Conservation (phyloP, 1,139 yeast species). For the Suhomyces ambrosiae region DNA sequence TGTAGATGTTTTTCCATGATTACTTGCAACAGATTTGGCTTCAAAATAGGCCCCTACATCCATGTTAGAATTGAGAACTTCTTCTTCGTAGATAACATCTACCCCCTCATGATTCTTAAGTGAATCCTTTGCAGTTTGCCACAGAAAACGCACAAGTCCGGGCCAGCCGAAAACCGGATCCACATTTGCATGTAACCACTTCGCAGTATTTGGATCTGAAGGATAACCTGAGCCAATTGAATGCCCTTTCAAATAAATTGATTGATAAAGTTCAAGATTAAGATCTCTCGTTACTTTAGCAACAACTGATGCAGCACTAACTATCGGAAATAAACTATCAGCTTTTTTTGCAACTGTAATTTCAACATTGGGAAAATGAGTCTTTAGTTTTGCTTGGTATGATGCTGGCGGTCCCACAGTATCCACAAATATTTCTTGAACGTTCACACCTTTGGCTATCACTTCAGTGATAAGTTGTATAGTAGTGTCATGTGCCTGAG, state of each 20-base stretch:
- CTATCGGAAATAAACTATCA: slow-evolving; percentile 90
- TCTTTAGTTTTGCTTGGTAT: slow-evolving; percentile 74
- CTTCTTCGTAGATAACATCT: slow-evolving; percentile 43
- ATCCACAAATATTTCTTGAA: slow-evolving; percentile 80
- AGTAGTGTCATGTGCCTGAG: slow-evolving; percentile 95
- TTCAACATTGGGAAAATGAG: slow-evolving; percentile 66
- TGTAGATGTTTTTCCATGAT: neutral
- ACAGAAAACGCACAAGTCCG: slow-evolving; percentile 76
- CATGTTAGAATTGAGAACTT: slow-evolving; percentile 29
- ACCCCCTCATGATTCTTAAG: slow-evolving; percentile 55
- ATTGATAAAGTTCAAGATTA: slow-evolving; percentile 48
- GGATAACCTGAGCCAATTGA: slow-evolving; percentile 92
- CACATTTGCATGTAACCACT: slow-evolving; percentile 65
- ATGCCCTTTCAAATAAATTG: slow-evolving; percentile 26
- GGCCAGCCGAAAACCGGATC: slow-evolving; percentile 90
- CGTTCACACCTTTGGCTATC: slow-evolving; percentile 58
- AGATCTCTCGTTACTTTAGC: slow-evolving; percentile 95
- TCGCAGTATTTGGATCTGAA: slow-evolving; percentile 80
- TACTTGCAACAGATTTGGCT: slow-evolving; percentile 3
- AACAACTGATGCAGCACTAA: slow-evolving; percentile 93
- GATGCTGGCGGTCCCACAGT: slow-evolving; percentile 94
- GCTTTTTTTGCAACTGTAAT: slow-evolving; percentile 95
- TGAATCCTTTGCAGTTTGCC: slow-evolving; percentile 89
- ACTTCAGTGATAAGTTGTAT: slow-evolving; percentile 70
- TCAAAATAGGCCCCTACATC: slow-evolving; percentile 34